A percentile compares a stretch with the other conserved stretches of the same genome.
Evolutionary conservation across 2,329 filamentous ascomycete species (phyloP).

Genomic region (Cryoendolithus antarcticus): DNA sequence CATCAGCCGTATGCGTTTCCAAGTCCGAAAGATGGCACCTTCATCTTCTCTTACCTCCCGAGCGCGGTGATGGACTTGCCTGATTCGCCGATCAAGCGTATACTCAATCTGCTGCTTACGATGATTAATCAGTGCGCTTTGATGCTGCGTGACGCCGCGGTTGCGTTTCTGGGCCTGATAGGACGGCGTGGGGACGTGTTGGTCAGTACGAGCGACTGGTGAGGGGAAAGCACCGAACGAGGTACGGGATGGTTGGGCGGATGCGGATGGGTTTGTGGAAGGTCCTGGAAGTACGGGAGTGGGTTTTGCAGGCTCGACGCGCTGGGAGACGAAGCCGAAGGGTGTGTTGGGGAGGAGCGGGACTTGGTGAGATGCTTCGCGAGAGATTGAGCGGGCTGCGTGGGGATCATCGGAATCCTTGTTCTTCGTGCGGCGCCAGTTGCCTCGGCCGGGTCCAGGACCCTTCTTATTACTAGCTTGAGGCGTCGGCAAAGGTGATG

Average conservation of each 20-base stretch:
- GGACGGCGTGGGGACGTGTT: slow-evolving; percentile 22
- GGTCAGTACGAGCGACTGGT: slow-evolving; percentile 7
- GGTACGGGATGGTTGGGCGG: no score
- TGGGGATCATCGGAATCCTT: slow-evolving; percentile 8
- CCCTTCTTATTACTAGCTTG: slow-evolving; percentile 25
- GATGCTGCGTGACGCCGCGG: slow-evolving; percentile 67
- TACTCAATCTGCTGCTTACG: slow-evolving; percentile 69
- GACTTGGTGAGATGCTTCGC: slow-evolving; percentile 18
- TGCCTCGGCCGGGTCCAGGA: slow-evolving; percentile 37
- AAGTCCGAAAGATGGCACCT: slow-evolving; percentile 54
- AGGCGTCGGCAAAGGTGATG: slow-evolving; percentile 18
- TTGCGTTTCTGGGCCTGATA: slow-evolving; percentile 40
- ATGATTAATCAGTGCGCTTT: slow-evolving; percentile 69
- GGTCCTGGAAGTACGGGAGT: no score
- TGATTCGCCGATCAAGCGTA: slow-evolving; percentile 63
- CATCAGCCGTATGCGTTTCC: slow-evolving; percentile 46
- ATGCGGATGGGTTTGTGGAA: no score
- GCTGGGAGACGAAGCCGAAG: slow-evolving; percentile 17
- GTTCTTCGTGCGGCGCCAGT: slow-evolving; percentile 33
- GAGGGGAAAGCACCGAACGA: no score
- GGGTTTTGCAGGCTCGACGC: no score
- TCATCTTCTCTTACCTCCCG: slow-evolving; percentile 51
- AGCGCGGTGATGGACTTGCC: slow-evolving; percentile 51
- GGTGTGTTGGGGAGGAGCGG: slow-evolving; percentile 21
- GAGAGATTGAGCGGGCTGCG: slow-evolving; percentile 15